A percentile compares a stretch with the other conserved stretches of the same genome.
Conservation (phyloP, 164 flowering plant genomes). For the Nelumbo lutea region DNA sequence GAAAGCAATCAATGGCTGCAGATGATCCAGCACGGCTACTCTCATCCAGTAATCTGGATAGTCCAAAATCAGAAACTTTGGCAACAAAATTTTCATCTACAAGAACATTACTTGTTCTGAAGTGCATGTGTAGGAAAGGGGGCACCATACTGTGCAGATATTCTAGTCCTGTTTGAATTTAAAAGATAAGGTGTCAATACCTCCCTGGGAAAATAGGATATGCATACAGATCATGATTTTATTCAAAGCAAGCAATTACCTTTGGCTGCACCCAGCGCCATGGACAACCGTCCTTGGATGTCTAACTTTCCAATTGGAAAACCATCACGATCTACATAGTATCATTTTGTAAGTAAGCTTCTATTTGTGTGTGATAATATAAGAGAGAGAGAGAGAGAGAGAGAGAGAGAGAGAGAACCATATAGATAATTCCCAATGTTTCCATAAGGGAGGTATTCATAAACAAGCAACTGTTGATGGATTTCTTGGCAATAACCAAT, state of each 20-base stretch:
- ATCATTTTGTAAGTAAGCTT: background rate
- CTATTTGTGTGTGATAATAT: background rate
- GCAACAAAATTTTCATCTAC: constrained; percentile 35
- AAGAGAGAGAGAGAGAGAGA: constrained; percentile 10
- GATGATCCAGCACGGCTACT: constrained; percentile 32
- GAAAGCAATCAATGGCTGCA: constrained; percentile 30
- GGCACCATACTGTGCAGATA: constrained; percentile 41
- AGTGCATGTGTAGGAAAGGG: constrained; percentile 40
- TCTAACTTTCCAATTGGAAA: constrained; percentile 38
- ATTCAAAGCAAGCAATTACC: constrained; percentile 19
- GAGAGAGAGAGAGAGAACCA: constrained; percentile 33
- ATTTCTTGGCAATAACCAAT: constrained; percentile 40
- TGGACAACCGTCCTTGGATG: constrained; percentile 31
- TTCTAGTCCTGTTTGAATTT: constrained; percentile 32
- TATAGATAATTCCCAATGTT: constrained; percentile 40
- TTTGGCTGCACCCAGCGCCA: constrained; percentile 47
- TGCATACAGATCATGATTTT: background rate
- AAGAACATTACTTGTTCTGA: constrained; percentile 45
- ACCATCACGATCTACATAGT: constrained; percentile 34
- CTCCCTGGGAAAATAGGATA: background rate
- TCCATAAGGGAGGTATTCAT: constrained; percentile 39
- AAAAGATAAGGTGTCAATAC: background rate
- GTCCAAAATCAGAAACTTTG: constrained; percentile 49
- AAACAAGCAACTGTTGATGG: constrained; percentile 36
- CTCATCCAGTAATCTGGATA: constrained; percentile 28